These are phyloP conservation scores for Pyrenophora tritici-repentis DNA, from an alignment of 2,329 filamentous ascomycete species.

Conservation along the genomic window DNA sequence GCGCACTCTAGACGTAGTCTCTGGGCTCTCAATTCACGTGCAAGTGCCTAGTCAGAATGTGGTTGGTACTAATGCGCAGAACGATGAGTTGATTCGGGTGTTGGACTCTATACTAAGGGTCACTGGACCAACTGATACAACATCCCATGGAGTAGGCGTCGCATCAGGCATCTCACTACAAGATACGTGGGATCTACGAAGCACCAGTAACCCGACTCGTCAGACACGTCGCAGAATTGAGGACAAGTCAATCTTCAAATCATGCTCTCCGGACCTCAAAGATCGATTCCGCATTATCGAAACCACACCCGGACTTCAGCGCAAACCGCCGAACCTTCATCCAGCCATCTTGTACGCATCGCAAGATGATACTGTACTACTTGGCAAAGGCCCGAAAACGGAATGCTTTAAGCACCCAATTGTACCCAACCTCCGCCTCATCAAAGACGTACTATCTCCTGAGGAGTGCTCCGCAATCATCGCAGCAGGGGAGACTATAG, in stretches of 20 bases:
- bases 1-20: constrained; percentile 70
- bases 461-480: constrained; percentile 70
- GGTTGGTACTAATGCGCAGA: constrained; percentile 51
- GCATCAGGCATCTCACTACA: constrained; percentile 60
- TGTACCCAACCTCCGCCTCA: constrained; percentile 65
- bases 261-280: constrained; percentile 25
- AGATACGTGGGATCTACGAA: constrained; percentile 64
- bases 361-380: constrained; percentile 59
- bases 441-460: constrained; percentile 63
- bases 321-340: constrained; percentile 72
- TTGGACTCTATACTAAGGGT: constrained; percentile 68
- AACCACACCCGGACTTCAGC: constrained; percentile 61
- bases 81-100: constrained; percentile 59
- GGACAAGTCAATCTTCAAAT: constrained; percentile 55
- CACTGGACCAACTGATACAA: constrained; percentile 63
- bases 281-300: constrained; percentile 64
- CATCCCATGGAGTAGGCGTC: constrained; percentile 26
- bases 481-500: constrained; percentile 66
- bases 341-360: constrained; percentile 69
- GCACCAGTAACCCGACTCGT: constrained; percentile 46
- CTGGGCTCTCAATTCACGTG: constrained; percentile 64
- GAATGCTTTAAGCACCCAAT: constrained; percentile 64
- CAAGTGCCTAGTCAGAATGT: constrained; percentile 45
- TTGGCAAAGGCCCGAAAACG: constrained; percentile 55
- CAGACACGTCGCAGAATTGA: constrained; percentile 63